Evolutionary conservation across 176 grass and related monocot genomes (phyloP).

Genomic region (Areca catechu): DNA sequence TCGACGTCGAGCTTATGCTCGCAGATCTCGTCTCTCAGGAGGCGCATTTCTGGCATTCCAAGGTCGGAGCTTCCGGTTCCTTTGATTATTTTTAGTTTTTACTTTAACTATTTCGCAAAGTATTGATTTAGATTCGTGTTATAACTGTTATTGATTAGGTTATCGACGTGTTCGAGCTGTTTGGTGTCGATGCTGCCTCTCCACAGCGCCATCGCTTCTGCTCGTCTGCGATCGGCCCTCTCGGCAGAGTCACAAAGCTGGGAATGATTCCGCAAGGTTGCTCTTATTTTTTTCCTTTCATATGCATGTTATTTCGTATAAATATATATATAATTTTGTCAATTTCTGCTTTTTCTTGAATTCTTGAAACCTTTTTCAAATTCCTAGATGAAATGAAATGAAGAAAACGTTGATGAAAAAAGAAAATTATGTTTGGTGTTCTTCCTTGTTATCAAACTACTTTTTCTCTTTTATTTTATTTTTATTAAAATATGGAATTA

Average conservation of each 20-base stretch:
- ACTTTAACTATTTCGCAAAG: too few species aligned
- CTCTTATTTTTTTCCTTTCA: not conserved
- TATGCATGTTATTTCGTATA: not conserved
- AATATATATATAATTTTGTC: too few species aligned
- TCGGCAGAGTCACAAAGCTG: constrained; percentile 54
- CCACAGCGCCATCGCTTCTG: constrained; percentile 54
- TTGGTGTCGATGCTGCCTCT: constrained; percentile 53
- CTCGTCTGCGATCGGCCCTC: constrained; percentile 46
- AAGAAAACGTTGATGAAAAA: too few species aligned
- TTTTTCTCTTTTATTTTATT: too few species aligned
- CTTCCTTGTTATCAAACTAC: too few species aligned
- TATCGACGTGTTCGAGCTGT: constrained; percentile 33
- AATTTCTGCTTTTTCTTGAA: too few species aligned
- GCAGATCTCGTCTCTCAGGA: not conserved
- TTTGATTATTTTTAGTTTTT: not conserved
- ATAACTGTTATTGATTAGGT: constrained; percentile 16
- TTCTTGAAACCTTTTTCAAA: too few species aligned
- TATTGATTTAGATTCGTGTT: too few species aligned
- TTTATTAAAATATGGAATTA: too few species aligned
- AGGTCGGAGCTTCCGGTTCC: constrained; percentile 23
- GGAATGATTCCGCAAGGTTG: constrained; percentile 73
- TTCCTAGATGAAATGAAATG: too few species aligned
- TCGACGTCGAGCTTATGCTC: not conserved
- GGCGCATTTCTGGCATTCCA: constrained; percentile 33
- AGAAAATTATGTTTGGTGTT: too few species aligned